A percentile compares a stretch with the other conserved stretches of the same genome.
Evolutionary conservation across 306 rosid species (phyloP).

Genomic region (Quercus agrifolia): DNA sequence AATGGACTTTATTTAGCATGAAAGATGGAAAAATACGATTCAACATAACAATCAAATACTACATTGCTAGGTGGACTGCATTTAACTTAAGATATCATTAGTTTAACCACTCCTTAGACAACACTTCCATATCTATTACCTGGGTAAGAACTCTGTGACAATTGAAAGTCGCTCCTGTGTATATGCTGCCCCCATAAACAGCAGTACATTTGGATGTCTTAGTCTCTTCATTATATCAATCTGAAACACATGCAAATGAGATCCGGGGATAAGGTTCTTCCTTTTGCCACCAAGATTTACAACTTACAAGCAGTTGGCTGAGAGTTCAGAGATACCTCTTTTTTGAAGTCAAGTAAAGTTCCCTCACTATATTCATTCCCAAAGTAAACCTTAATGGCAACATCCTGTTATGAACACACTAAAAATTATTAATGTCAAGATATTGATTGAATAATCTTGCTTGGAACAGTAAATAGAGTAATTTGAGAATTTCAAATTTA

Average conservation of each 20-base stretch:
- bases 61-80: background rate
- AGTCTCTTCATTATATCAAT: conserved; percentile 81
- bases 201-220: conserved; percentile 80
- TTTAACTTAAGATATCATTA: background rate
- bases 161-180: conserved; percentile 64
- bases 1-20: background rate
- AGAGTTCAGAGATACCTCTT: conserved; percentile 46
- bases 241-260: conserved; percentile 33
- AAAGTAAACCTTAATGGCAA: conserved; percentile 64
- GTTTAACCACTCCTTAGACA: background rate
- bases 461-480: conserved; percentile 4
- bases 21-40: background rate
- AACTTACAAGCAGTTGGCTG: background rate
- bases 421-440: conserved; percentile 10
- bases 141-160: conserved; percentile 71
- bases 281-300: conserved; percentile 3
- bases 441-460: conserved; percentile 1
- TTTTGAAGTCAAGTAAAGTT: conserved; percentile 45
- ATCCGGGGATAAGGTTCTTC: conserved; percentile 16
- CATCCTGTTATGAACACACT: conserved; percentile 42
- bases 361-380: conserved; percentile 51
- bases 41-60: background rate
- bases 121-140: conserved; percentile 33
- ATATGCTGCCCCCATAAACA: conserved; percentile 83
- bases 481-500: conserved; percentile 16